These are phyloP conservation scores for Pseudoneurospora amorphoporcata DNA, from an alignment of 495 filamentous ascomycete species.

Conservation along the genomic window DNA sequence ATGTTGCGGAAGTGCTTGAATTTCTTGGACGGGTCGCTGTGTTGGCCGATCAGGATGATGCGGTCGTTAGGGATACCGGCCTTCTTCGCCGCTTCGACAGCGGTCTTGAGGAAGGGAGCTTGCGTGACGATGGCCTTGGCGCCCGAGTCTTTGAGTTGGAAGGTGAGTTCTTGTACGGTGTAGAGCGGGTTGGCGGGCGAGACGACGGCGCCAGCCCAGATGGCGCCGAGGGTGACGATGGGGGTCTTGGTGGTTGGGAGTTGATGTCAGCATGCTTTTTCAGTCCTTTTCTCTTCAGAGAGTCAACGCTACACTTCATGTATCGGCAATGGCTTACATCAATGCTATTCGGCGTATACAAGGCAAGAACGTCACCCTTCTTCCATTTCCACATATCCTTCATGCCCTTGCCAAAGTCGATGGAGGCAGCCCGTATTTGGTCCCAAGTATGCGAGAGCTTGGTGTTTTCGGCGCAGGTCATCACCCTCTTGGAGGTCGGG, in stretches of 20 bases:
- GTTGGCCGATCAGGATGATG: conserved; percentile 72
- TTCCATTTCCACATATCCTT: conserved; percentile 61
- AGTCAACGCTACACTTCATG: not conserved
- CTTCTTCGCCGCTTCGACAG: conserved; percentile 52
- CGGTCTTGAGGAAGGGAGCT: conserved; percentile 47
- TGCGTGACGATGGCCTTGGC: conserved; percentile 72
- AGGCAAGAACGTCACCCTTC: conserved; percentile 66
- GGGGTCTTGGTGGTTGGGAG: conserved; percentile 37
- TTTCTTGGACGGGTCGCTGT: conserved; percentile 45
- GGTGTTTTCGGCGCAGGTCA: conserved; percentile 59
- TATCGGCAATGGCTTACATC: conserved; percentile 6
- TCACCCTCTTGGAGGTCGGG: conserved; percentile 48
- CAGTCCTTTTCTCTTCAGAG: not conserved
- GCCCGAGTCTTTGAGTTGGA: conserved; percentile 72
- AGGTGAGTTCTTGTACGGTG: conserved; percentile 74
- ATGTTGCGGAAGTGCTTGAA: conserved; percentile 74
- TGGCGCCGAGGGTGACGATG: conserved; percentile 64
- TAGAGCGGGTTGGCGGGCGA: conserved; percentile 85
- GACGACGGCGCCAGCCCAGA: conserved; percentile 74
- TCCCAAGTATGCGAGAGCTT: conserved; percentile 63
- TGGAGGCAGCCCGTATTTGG: conserved; percentile 51
- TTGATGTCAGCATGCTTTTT: not conserved
- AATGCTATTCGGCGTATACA: conserved; percentile 65
- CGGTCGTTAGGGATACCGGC: conserved; percentile 55
- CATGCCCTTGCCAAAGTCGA: conserved; percentile 72